A percentile compares a stretch with the other conserved stretches of the same genome.
These are phyloP conservation scores for Aspergillus jensenii DNA, from an alignment of 2,329 filamentous ascomycete genomes.

Conservation along the genomic window DNA sequence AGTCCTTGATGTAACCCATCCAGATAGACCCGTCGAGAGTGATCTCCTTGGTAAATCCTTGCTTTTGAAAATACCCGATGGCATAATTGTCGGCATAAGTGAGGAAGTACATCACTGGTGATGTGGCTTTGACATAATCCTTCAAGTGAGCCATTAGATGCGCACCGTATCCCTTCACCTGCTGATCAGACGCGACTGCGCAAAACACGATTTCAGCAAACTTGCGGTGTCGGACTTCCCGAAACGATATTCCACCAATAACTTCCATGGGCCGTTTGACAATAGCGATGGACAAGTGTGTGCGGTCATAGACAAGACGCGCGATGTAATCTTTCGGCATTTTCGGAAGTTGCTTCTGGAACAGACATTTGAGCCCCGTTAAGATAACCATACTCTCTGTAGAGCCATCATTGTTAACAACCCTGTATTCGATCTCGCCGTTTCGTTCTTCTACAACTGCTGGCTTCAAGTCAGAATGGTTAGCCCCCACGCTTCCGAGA, in stretches of 20 bases:
- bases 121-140: constrained; percentile 96
- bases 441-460: constrained; percentile 91
- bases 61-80: constrained; percentile 98
- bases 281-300: constrained; percentile 93
- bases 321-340: constrained; percentile 99
- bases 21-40: constrained; percentile 84
- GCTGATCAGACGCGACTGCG: constrained; percentile 77
- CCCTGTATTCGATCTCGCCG: constrained; percentile 93
- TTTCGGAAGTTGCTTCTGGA: constrained; percentile 96
- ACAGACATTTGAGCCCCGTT: constrained; percentile 94
- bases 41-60: constrained; percentile 98
- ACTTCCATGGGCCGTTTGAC: constrained; percentile 95
- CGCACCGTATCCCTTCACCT: background rate
- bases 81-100: constrained; percentile 99
- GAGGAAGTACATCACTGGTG: constrained; percentile 95
- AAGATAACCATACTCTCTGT: constrained; percentile 89
- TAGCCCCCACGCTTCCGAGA: background rate
- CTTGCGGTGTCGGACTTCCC: constrained; percentile 83
- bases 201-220: constrained; percentile 99
- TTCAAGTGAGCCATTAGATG: constrained; percentile 19
- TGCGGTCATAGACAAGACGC: constrained; percentile 92
- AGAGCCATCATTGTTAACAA: constrained; percentile 93
- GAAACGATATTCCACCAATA: constrained; percentile 89
- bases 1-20: constrained; percentile 99
- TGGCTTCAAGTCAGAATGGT: constrained; percentile 52